Conservation (phyloP, 2,329 filamentous ascomycete genomes). For the Colletotrichum liaoningense region DNA sequence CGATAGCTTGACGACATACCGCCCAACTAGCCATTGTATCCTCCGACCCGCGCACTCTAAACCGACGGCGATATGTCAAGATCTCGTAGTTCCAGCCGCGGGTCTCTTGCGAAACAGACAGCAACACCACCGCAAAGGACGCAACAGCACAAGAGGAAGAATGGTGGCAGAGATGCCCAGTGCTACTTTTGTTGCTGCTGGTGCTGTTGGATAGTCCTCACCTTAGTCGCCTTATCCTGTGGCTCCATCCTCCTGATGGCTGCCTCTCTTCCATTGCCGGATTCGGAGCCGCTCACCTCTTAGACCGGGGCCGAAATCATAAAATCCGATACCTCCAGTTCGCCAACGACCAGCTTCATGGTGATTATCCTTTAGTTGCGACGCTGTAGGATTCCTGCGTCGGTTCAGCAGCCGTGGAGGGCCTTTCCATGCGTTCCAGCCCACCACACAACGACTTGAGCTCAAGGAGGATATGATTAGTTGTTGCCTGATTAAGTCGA, state of each 20-base stretch:
- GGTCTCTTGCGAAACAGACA: not conserved
- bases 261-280: not conserved
- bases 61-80: not conserved
- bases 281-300: too few relatives aligned
- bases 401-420: not conserved
- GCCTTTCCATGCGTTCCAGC: too few relatives aligned
- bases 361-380: not conserved
- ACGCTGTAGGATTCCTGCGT: not conserved
- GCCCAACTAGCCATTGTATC: not conserved
- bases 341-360: not conserved
- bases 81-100: not conserved
- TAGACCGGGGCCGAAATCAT: not conserved
- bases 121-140: not conserved
- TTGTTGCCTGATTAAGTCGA: not conserved
- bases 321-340: not conserved
- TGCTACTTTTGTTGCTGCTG: slow-evolving; percentile 16
- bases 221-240: not conserved
- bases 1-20: not conserved
- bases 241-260: not conserved
- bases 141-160: not conserved
- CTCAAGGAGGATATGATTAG: not conserved
- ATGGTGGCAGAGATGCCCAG: not conserved
- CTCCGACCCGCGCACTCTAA: too few relatives aligned
- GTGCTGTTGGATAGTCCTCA: slow-evolving; percentile 10
- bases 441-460: not conserved